Conservation (phyloP, 495 filamentous ascomycete genomes). For the Letharia columbiana region DNA sequence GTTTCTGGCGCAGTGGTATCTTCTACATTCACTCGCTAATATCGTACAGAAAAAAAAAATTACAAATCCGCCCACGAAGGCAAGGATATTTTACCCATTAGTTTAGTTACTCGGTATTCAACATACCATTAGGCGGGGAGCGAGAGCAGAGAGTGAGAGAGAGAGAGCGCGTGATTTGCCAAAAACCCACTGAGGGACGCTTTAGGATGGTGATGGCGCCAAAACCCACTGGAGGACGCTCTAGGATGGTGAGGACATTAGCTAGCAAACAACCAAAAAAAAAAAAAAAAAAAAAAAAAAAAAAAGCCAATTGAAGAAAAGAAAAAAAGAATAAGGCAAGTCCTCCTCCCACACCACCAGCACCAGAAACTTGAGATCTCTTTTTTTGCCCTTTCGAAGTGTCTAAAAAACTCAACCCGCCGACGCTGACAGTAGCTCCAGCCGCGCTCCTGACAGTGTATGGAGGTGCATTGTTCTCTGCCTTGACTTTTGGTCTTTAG, state of each 20-base stretch:
- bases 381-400: background rate
- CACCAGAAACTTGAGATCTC: background rate
- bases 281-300: background rate
- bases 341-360: background rate
- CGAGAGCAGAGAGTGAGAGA: background rate
- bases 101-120: background rate
- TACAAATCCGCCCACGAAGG: background rate
- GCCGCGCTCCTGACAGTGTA: too few relatives aligned
- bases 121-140: background rate
- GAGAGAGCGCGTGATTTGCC: background rate
- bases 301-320: background rate
- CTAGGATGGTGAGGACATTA: too few relatives aligned
- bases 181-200: constrained; percentile 1
- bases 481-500: too few relatives aligned
- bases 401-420: background rate
- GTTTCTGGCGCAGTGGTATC: background rate
- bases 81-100: too few relatives aligned
- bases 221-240: too few relatives aligned
- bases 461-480: too few relatives aligned
- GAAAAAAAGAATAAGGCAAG: background rate
- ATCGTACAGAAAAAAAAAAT: background rate
- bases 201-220: background rate
- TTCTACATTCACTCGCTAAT: background rate
- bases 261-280: too few relatives aligned
- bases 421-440: too few relatives aligned